Base-by-base conservation (phyloP, 148 eudicot genomes). In the Rhododendron vialii region DNA sequence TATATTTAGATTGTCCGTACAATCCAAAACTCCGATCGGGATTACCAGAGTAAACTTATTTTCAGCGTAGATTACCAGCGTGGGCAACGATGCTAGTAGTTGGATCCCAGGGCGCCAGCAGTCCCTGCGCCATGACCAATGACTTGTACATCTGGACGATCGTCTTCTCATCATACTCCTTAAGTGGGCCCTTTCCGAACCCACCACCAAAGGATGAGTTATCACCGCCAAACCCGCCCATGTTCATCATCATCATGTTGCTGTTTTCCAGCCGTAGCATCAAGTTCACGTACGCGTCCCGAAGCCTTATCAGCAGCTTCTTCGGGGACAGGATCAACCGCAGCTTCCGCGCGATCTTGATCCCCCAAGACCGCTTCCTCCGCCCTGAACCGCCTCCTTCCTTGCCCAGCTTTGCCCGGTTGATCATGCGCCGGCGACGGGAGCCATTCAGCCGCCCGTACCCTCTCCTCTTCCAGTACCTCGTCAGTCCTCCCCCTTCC, bases 131-230 rank as follows among this genome's bases (percentile, higher is more conserved):
- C 91, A 90, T 82, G 71, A 89, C 51, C 83, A 95, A 26, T 22
- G 95, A 92, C 84, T 91, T 96, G 85, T 94, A 96, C 87, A 94
- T 90, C 94, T 94, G 91, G 26, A 92, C 88, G 51, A 96, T 87
- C 93, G 92, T 86, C 89, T 90, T 92, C 89, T 96, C 96, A 84
- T 96, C 99, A n/a, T 95, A 96, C 91, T 96, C 97, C 89, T 94
- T 96, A 2, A 92, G 2, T 22, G 84, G 88, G 3, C 84, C 59
- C 83, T 65, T 26, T 1, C 88, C 96, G 7, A 89, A 92, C 55
- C 89, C 88, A 0, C 87, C 50, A 2, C 9, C 73, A 0, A 63
- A 75, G 1, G 88, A 94, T 28, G 55, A 33, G 24, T 78, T 41
- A 5, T 0, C 35, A 9, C 89, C 90, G 5, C 92, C 92, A 3